Percentiles rank a stretch among this genome's conserved stretches.
phyloP scores from a whole-genome alignment of 257 asterid species.

The Solanum pinnatisectum region DNA sequence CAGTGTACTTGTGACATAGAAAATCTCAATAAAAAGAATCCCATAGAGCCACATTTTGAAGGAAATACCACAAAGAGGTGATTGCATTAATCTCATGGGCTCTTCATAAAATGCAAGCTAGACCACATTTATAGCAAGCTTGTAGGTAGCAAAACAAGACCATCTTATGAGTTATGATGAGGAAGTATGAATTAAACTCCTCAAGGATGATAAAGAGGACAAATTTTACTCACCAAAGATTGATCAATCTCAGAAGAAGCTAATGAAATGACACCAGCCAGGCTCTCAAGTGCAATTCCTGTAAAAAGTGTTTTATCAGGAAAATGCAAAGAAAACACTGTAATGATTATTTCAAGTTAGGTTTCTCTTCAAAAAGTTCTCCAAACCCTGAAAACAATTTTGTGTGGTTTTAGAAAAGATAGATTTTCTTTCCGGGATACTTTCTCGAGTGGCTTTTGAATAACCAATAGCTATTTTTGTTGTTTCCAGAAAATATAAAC shows the following conservation, averaged over 20 bases:
- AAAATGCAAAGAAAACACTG: background rate
- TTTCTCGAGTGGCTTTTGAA: background rate
- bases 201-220: background rate
- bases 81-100: background rate
- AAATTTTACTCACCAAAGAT: slow-evolving; percentile 51
- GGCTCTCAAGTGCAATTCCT: slow-evolving; percentile 87
- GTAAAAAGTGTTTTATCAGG: slow-evolving; percentile 7
- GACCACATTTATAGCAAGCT: background rate
- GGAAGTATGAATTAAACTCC: background rate
- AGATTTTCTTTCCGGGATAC: background rate
- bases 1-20: background rate
- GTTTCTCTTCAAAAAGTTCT: background rate
- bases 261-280: slow-evolving; percentile 79
- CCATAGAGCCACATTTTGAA: background rate
- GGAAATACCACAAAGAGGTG: background rate
- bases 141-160: background rate
- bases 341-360: background rate
- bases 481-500: background rate
- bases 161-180: background rate
- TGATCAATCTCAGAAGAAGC: slow-evolving; percentile 70
- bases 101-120: background rate
- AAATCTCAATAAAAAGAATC: background rate
- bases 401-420: background rate
- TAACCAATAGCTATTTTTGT: background rate
- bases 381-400: background rate